A percentile compares a stretch with the other conserved stretches of the same genome.
These are phyloP conservation scores for Wickerhamiella hasegawae DNA, from an alignment of 805 yeast species.

Conservation along the genomic window DNA sequence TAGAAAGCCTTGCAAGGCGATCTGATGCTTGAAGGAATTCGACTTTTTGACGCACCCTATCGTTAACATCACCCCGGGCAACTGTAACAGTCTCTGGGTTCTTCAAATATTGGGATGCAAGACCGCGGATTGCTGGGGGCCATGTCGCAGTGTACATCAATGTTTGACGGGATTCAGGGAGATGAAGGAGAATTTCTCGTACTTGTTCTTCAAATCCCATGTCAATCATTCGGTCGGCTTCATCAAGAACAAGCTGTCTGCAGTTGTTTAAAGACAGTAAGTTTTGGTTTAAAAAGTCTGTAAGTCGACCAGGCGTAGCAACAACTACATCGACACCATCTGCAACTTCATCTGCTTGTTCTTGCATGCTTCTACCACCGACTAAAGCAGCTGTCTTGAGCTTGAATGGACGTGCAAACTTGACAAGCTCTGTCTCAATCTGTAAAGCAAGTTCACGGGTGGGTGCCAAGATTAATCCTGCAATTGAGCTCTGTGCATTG, in stretches of 20 bases:
- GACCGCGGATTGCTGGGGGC: constrained; percentile 52
- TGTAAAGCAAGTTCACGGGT: constrained; percentile 90
- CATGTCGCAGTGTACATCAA: constrained; percentile 94
- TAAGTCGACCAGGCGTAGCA: constrained; percentile 87
- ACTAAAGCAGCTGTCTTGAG: constrained; percentile 44
- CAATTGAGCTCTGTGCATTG: constrained; percentile 24
- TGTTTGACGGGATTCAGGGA: constrained; percentile 46
- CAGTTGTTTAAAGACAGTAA: constrained; percentile 44
- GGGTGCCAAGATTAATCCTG: constrained; percentile 64
- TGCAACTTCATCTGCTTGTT: constrained; percentile 41
- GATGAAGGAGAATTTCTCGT: constrained; percentile 35
- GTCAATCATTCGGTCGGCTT: constrained; percentile 91
- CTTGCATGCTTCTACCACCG: constrained; percentile 81
- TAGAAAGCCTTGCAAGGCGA: constrained; percentile 21
- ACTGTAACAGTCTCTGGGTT: constrained; percentile 50
- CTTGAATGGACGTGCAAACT: constrained; percentile 27
- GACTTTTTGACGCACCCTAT: constrained; percentile 46
- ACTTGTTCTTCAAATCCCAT: constrained; percentile 84
- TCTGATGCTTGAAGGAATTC: constrained; percentile 25
- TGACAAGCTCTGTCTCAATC: constrained; percentile 49
- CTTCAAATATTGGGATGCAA: constrained; percentile 45
- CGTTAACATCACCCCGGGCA: constrained; percentile 6
- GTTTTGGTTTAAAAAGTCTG: constrained; percentile 64
- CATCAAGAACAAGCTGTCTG: constrained; percentile 66
- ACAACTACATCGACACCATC: constrained; percentile 63